Base-by-base conservation (phyloP, 441 rosid genomes). In the Euphorbia corollata region DNA sequence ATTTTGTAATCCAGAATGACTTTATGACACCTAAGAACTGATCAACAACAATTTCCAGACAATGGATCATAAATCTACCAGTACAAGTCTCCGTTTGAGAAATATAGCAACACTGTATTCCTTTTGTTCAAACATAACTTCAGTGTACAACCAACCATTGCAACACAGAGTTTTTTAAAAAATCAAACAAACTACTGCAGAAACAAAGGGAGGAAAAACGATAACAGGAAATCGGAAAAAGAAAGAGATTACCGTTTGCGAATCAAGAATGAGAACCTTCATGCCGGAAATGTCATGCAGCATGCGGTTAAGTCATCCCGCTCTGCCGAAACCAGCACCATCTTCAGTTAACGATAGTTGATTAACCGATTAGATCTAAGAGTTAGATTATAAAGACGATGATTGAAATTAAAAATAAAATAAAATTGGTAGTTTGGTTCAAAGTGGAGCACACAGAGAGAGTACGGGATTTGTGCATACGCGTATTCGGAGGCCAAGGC, bases 201-300 rank as follows among this genome's bases (percentile, higher is more conserved):
- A 27, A 13, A 12, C 19, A 1, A 47, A 1, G 20, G 32, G 32
- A 27, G 8, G 34, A 60, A 71, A 34, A 13, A 65, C 11, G 30
- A 6, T 5, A n/a, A 54, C 22, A 48, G 22, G 58, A 27, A 39
- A 8, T 54, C 22, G 5, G 1, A 19, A 11, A 36, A 20, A 78
- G 47, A 66, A 56, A 24, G 63, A 55, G 41, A 47, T 20, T 74
- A 93, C 99, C 84, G 99, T 93, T 76, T 93, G 96, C 56, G 93
- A 84, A 27, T 27, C 32, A 27, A 27, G 32, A 27, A 27, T 27
- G 32, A 27, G 32, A 27, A 27, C 32, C 32, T 27, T 27, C 32
- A 27, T 27, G 32, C 2, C 32, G 2, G 32, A 27, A 27, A 27
- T 27, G 32, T 27, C 32, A 1, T 27, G 32, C 32, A 27, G 32